These are phyloP conservation scores for Medicago lupulina DNA, from an alignment of 306 rosid genomes.

Conservation along the genomic window DNA sequence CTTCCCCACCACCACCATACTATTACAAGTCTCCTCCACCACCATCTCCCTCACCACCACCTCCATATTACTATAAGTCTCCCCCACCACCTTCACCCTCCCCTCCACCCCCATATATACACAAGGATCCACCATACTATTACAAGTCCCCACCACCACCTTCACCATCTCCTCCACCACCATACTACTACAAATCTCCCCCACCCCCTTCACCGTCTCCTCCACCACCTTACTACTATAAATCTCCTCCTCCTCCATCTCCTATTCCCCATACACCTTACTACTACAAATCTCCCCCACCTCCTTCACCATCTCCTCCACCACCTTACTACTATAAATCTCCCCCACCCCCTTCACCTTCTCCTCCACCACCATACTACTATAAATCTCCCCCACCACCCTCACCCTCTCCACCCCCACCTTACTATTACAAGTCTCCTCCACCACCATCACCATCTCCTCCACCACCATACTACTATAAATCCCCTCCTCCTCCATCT, in stretches of 20 bases:
- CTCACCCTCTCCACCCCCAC: neutral
- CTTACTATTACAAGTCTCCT: neutral
- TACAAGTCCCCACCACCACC: neutral
- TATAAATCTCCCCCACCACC: neutral
- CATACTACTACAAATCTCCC: constrained; percentile 4
- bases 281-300: neutral
- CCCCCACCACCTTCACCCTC: constrained; percentile 48
- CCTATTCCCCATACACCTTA: neutral
- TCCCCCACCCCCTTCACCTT: neutral
- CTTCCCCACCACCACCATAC: constrained; percentile 7
- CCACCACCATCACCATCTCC: constrained; percentile 5
- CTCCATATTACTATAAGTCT: constrained; percentile 38
- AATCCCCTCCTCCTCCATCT: constrained; percentile 2
- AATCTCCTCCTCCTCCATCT: neutral
- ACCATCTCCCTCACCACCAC: constrained; percentile 64
- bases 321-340: neutral
- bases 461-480: neutral
- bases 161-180: constrained; percentile 24
- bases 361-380: neutral
- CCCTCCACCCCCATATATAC: constrained; percentile 42
- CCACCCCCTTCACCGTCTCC: neutral
- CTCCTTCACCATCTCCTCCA: neutral
- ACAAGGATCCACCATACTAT: neutral
- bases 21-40: neutral
- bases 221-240: neutral